Evolutionary conservation across 345 rosid genomes (phyloP).

Genomic region (Dipteronia dyeriana): DNA sequence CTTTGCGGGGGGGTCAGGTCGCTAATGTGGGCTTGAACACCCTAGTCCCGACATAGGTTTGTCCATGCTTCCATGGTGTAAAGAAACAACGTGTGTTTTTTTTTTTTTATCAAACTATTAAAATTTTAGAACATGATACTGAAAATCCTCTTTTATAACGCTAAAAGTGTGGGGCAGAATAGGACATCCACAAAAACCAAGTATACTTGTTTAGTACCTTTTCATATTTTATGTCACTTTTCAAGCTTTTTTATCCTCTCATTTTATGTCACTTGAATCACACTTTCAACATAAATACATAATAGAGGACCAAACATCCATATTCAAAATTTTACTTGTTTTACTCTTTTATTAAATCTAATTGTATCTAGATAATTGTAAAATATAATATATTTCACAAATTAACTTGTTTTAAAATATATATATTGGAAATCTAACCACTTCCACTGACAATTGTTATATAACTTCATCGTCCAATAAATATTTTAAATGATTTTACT

Average conservation of each 20-base stretch:
- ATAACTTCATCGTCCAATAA: neutral
- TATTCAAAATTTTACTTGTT: neutral
- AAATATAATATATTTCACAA: no score
- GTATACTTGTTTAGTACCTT: neutral
- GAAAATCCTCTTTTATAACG: constrained; percentile 21
- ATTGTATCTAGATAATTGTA: no score
- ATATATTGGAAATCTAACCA: no score
- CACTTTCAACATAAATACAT: constrained; percentile 3
- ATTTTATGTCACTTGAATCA: neutral
- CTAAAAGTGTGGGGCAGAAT: constrained; percentile 8
- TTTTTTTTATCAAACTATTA: neutral
- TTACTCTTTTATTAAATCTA: neutral
- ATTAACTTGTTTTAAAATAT: no score
- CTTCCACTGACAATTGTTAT: no score
- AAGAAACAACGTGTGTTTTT: neutral
- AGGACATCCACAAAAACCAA: neutral
- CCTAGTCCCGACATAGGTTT: no score
- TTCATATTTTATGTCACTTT: neutral
- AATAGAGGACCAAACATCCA: neutral
- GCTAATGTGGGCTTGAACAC: no score
- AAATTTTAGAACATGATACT: constrained; percentile 13
- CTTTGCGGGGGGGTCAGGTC: no score
- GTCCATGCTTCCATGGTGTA: neutral
- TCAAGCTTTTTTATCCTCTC: constrained; percentile 5
- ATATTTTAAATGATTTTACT: neutral